A percentile compares a stretch with the other conserved stretches of the same genome.
Conservation (phyloP, 768 basidiomycete genomes). For the Boletellus emodensis region DNA sequence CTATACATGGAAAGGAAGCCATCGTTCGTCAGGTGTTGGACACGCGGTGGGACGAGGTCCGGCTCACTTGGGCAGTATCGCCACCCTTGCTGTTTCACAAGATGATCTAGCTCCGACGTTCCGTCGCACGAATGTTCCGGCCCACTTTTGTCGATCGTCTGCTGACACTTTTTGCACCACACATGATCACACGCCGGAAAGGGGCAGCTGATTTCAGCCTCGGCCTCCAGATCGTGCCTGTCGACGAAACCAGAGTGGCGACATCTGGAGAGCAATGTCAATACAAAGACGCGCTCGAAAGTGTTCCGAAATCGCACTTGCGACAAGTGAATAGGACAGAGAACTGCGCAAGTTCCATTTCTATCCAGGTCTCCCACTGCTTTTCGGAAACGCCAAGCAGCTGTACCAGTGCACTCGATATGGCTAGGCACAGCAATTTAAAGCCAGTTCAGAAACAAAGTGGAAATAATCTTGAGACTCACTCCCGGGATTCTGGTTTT, state of each 20-base stretch:
- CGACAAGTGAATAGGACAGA: slow-evolving; percentile 45
- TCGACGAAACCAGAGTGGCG: slow-evolving; percentile 48
- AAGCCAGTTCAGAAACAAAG: neutral
- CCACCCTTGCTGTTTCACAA: slow-evolving; percentile 55
- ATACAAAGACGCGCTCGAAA: neutral
- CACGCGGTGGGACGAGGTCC: neutral
- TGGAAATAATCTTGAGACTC: neutral
- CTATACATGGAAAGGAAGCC: slow-evolving; percentile 17
- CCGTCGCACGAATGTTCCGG: slow-evolving; percentile 57
- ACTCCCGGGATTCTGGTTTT: slow-evolving; percentile 30
- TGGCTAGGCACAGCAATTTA: slow-evolving; percentile 24
- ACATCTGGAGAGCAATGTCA: slow-evolving; percentile 38
- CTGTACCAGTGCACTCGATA: slow-evolving; percentile 36
- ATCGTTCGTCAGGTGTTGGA: neutral
- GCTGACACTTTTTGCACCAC: slow-evolving; percentile 62
- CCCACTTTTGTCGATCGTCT: slow-evolving; percentile 32
- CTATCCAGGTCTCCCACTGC: slow-evolving; percentile 40
- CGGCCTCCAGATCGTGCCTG: slow-evolving; percentile 40
- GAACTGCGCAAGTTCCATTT: slow-evolving; percentile 43
- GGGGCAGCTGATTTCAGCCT: slow-evolving; percentile 46
- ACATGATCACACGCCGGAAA: slow-evolving; percentile 43
- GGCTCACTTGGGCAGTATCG: slow-evolving; percentile 55
- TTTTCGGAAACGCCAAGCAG: slow-evolving; percentile 43
- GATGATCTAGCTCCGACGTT: slow-evolving; percentile 45
- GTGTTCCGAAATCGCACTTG: slow-evolving; percentile 34